Conservation (phyloP, 768 basidiomycete genomes). For the Chalciporus sphaerocephalus region DNA sequence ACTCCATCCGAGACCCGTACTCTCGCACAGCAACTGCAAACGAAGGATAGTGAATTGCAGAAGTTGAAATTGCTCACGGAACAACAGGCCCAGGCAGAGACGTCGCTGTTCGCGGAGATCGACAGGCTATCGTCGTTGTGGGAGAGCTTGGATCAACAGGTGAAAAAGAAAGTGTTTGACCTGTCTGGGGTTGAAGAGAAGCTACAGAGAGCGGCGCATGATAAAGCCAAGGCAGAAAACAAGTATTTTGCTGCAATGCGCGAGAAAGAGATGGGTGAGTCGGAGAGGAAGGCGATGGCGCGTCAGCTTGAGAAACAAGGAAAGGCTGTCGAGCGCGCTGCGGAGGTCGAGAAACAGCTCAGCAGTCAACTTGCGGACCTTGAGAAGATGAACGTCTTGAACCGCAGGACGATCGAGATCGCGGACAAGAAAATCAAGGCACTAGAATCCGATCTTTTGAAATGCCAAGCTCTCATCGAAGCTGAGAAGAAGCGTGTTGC, state of each 20-base stretch:
- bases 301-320: constrained; percentile 57
- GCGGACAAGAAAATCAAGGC: constrained; percentile 25
- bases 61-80: constrained; percentile 57
- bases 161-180: constrained; percentile 82
- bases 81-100: constrained; percentile 65
- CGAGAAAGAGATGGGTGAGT: constrained; percentile 77
- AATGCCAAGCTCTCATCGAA: constrained; percentile 34
- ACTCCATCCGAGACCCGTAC: constrained; percentile 46
- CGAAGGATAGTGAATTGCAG: constrained; percentile 66
- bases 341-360: constrained; percentile 60
- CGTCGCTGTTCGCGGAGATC: constrained; percentile 76
- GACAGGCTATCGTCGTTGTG: constrained; percentile 84
- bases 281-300: constrained; percentile 62
- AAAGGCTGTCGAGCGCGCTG: constrained; percentile 60
- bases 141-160: constrained; percentile 77
- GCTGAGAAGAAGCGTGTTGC: constrained; percentile 36
- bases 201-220: constrained; percentile 56
- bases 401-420: constrained; percentile 29
- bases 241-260: constrained; percentile 91
- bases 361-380: constrained; percentile 48
- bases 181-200: constrained; percentile 71
- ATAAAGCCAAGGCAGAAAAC: constrained; percentile 94
- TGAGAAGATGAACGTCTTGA: constrained; percentile 42
- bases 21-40: constrained; percentile 52
- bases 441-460: constrained; percentile 32